Evolutionary conservation across 257 asterid genomes (phyloP), one percentile per base, ranked within the genome.

Genomic region (Misopates orontium): DNA sequence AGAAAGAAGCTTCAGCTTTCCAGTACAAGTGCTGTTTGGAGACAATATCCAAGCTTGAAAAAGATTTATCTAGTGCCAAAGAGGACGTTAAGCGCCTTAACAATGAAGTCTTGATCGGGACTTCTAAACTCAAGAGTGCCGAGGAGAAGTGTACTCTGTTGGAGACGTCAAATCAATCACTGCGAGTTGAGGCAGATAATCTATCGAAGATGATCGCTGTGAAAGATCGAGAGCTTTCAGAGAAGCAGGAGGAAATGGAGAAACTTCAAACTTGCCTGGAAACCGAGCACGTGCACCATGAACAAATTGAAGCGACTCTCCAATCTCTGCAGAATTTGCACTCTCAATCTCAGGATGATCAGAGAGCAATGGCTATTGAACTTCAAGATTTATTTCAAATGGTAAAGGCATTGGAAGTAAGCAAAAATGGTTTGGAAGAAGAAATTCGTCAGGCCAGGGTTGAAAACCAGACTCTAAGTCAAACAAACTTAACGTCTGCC

Each of bases 241-340:
- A 65, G 70, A 94, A 86, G 84, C 85, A 88, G 63, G 77, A 62
- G 62, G 96, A 94, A 72, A 77, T 94, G 80, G 95, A 90, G 75
- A 83, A 75, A 56, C 91, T 90, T 65, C 86, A 90, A 73, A 70
- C 50, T 13, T 69, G 82, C 72, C 73, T 94, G 58, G 72, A 73
- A 70, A 80, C 79, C 32, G 97, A 94, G 74, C 84, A 75, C 54
- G 48, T 60, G 9, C 77, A 77, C 20, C 83, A 75, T 52, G 76
- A 77, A 4, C 81, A 83, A 62, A 78, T 84, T 28, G 97, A 94
- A 80, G 85, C 83, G 55, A 77, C 85, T 55, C 91, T 94, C 49
- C 72, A 71, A 68, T 50, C 71, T 50, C 71, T 90, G 69, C 95
- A 85, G 57, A 66, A 67, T 60, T 49, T 78, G 81, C 89, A 90